phyloP scores from a whole-genome alignment of 805 yeast genomes.

The Helenozyma rhizophorensis region DNA sequence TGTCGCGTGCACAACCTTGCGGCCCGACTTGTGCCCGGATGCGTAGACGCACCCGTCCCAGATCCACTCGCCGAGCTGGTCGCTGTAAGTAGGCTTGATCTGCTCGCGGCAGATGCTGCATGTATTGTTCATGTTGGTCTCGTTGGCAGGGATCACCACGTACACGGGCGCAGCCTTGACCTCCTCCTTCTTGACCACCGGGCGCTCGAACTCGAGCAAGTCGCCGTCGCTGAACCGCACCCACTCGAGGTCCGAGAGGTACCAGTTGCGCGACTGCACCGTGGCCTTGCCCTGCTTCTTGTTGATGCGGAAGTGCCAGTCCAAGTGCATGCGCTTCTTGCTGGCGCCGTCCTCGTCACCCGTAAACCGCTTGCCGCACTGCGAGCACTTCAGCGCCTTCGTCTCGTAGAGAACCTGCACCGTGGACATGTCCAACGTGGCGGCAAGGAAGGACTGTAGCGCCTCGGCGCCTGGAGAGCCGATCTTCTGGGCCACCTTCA shows the following conservation, averaged over 20 bases:
- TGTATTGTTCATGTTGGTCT: constrained; percentile 43
- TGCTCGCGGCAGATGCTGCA: constrained; percentile 41
- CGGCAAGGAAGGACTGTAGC: constrained; percentile 36
- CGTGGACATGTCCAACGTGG: constrained; percentile 26
- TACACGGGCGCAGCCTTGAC: constrained; percentile 19
- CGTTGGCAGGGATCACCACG: constrained; percentile 64
- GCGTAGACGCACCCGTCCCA: constrained; percentile 38
- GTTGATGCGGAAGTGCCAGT: constrained; percentile 94
- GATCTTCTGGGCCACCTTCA: constrained; percentile 18
- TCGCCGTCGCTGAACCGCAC: constrained; percentile 65
- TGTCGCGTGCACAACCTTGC: constrained; percentile 37
- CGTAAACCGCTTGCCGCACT: constrained; percentile 84
- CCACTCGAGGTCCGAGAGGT: constrained; percentile 69
- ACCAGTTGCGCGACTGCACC: constrained; percentile 81
- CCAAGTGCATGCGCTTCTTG: constrained; percentile 66
- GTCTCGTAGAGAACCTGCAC: constrained; percentile 47
- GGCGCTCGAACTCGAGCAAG: constrained; percentile 29
- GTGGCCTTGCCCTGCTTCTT: constrained; percentile 49
- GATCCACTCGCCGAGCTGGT: constrained; percentile 44
- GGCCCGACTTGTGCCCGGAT: constrained; percentile 32
- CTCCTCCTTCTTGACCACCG: constrained; percentile 6
- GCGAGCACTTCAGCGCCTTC: constrained; percentile 76
- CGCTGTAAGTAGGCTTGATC: constrained; percentile 40
- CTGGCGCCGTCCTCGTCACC: constrained; percentile 52
- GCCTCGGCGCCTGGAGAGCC: constrained; percentile 8